Conservation (phyloP, 1,284 basidiomycete species). For the Ceratobasidium sp. region DNA sequence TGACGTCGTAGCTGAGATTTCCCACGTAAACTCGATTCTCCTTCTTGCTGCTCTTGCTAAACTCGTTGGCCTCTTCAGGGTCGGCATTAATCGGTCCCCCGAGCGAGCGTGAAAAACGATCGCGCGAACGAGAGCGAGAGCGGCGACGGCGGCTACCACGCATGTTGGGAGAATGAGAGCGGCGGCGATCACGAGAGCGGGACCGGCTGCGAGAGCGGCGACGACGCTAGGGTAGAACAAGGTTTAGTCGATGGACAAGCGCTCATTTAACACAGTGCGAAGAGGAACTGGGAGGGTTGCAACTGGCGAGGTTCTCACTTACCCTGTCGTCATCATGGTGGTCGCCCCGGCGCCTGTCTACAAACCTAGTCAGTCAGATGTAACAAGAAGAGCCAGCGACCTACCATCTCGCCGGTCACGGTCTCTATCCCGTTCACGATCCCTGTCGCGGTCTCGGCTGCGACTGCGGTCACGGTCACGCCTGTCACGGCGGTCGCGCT, state of each 20-base stretch:
- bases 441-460: constrained; percentile 49
- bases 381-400: not conserved
- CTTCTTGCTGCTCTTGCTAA: constrained; percentile 91
- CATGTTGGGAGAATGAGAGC: no score
- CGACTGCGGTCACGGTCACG: constrained; percentile 48
- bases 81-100: constrained; percentile 92
- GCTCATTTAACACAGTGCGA: constrained; percentile 50
- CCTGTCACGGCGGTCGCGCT: constrained; percentile 43
- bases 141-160: no score
- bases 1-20: constrained; percentile 97
- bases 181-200: constrained; percentile 56
- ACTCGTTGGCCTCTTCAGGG: constrained; percentile 86
- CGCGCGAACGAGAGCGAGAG: constrained; percentile 58
- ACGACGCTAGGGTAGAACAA: constrained; percentile 41
- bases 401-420: constrained; percentile 23
- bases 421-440: constrained; percentile 46
- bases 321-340: constrained; percentile 35
- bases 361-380: constrained; percentile 5
- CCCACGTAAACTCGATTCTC: constrained; percentile 99
- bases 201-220: constrained; percentile 67
- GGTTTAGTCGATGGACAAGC: not conserved
- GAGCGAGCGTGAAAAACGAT: constrained; percentile 58
- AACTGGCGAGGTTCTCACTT: constrained; percentile 34
- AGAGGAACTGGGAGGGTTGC: constrained; percentile 23
- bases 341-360: constrained; percentile 19